Conservation (phyloP, 345 rosid species). For the Orychophragmus violaceus region DNA sequence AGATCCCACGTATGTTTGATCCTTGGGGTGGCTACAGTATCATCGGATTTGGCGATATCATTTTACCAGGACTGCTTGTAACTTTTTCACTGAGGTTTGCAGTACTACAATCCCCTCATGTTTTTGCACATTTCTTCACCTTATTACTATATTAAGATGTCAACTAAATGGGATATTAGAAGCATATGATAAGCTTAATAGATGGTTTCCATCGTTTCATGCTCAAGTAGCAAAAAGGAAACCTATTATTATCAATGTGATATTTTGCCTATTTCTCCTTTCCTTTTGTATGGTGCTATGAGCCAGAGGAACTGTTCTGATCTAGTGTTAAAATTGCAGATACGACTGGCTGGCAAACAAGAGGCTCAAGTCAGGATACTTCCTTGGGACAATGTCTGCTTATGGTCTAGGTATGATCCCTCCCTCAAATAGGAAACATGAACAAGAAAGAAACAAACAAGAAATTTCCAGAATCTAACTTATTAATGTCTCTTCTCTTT, state of each 20-base stretch:
- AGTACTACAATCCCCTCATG: neutral
- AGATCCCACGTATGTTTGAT: constrained; percentile 95
- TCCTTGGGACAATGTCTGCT: constrained; percentile 84
- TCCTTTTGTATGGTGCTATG: neutral
- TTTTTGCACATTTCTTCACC: neutral
- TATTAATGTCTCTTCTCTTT: neutral
- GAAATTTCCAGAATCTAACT: neutral
- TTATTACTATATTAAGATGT: neutral
- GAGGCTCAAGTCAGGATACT: constrained; percentile 74
- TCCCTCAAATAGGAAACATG: neutral
- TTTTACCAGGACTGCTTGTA: constrained; percentile 84
- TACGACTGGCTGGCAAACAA: constrained; percentile 85
- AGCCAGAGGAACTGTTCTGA: neutral
- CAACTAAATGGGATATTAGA: neutral
- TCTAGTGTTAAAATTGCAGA: constrained; percentile 36
- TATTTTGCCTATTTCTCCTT: too few species aligned
- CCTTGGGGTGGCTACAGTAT: constrained; percentile 99
- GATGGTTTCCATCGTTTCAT: neutral
- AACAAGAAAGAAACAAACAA: neutral
- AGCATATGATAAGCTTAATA: neutral
- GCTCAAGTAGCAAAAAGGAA: neutral
- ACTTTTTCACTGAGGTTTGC: constrained; percentile 82
- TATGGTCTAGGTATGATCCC: constrained; percentile 62
- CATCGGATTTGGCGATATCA: constrained; percentile 96
- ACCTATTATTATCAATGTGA: neutral